Base-by-base conservation (phyloP, 2,329 filamentous ascomycete genomes). In the Didymella exigua region DNA sequence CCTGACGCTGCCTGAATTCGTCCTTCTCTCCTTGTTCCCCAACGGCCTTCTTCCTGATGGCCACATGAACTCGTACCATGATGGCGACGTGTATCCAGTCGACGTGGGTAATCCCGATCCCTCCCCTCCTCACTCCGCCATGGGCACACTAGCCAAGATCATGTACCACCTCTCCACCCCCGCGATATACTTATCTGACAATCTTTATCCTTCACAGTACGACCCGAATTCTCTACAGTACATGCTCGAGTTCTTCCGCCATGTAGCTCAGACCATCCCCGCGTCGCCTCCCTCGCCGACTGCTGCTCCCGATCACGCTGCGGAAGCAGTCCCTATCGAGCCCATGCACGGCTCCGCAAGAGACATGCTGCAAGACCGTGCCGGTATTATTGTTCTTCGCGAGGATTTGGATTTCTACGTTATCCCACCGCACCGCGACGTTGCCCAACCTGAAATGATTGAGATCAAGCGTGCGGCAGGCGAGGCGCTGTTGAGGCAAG, bases 211-310 rank as follows among this genome's bases (percentile, higher is more conserved):
- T 66, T 78, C 77, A 66, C 79, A 99, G 95, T 99, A 98, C 79
- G 95, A 99, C 76, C 93, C 95, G 21, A 88, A 88, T 48, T 98
- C 93, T 42, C 85, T 99, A 50, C 92, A 98, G 78, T 99, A 98
- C 79, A 99, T 99, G 95, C 86, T 99, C 62, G 93, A 97, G 69
- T 99, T 99, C 78, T 99, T 99, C 81, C 89, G 95, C 62, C 88
- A 88, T 63, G 93, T 99, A 60, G 95, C 95, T 49, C 92, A 97
- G 77, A 95, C 93, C n/a, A 98, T 99, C 64, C 91, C 91, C 9
- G 84, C 86, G 36, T 86, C 90, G 60, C 79, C 84, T 14, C 82
- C 83, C 26, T 90, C 90, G 47, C 86, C 88, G 26, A 72, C 75
- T 29, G 85, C 83, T 16, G 61, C 65, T 33, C 51, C 66, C 45